A percentile compares a stretch with the other conserved stretches of the same genome.
Conservation (phyloP, 495 filamentous ascomycete species). For the Coniosporium apollinis region DNA sequence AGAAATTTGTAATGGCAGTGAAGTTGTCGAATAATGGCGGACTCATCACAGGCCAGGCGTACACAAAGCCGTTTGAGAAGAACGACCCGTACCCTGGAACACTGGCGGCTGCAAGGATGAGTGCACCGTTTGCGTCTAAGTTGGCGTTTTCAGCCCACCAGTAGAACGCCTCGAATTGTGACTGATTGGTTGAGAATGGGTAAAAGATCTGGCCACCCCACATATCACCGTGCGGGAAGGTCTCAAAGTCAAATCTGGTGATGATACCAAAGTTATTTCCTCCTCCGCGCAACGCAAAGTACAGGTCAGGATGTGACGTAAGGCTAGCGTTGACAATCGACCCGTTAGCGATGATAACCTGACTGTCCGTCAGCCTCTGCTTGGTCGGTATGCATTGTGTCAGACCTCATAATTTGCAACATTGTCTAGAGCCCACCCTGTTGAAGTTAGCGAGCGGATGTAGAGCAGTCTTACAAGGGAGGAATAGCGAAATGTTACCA, state of each 20-base stretch:
- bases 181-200: neutral
- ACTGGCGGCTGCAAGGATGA: neutral
- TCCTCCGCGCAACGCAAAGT: conserved; percentile 26
- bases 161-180: conserved; percentile 3
- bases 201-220: conserved; percentile 14
- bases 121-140: neutral
- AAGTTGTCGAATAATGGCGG: conserved; percentile 5
- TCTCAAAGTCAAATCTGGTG: conserved; percentile 14
- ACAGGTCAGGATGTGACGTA: conserved; percentile 20
- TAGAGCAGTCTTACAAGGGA: too few species aligned
- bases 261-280: conserved; percentile 31
- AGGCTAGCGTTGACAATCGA: conserved; percentile 13
- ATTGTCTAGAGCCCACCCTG: conserved; percentile 21
- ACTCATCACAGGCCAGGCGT: conserved; percentile 1
- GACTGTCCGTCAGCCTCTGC: neutral
- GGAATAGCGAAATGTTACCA: too few species aligned
- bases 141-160: conserved; percentile 1
- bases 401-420: conserved; percentile 19
- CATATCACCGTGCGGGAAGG: conserved; percentile 11
- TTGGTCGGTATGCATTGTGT: neutral
- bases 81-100: neutral
- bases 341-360: conserved; percentile 16
- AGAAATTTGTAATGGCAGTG: neutral
- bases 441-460: too few species aligned
- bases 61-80: neutral